Evolutionary conservation across 2,329 filamentous ascomycete species (phyloP).

Genomic region (Penicillium frequentans): DNA sequence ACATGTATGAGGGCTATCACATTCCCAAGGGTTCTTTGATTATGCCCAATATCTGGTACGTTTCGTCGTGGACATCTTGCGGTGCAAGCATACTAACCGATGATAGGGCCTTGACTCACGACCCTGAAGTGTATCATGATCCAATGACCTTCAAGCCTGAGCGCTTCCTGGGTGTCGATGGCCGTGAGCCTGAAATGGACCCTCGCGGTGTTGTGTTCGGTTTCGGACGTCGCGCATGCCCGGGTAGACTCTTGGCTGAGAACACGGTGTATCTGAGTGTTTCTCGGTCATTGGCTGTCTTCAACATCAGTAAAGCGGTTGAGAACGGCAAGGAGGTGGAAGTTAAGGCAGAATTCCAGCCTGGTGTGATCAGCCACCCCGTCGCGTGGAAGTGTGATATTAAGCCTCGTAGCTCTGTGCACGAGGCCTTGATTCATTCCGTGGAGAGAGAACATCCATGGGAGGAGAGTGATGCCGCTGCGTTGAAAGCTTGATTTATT

Average conservation of each 20-base stretch:
- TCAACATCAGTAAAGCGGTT: constrained; percentile 42
- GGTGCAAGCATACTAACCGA: constrained; percentile 15
- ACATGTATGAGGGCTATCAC: constrained; percentile 23
- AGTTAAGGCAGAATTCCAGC: constrained; percentile 34
- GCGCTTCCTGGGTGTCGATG: constrained; percentile 37
- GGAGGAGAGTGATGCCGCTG: constrained; percentile 1
- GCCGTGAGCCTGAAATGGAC: constrained; percentile 37
- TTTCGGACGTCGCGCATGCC: constrained; percentile 46
- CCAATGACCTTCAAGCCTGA: constrained; percentile 46
- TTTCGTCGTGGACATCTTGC: background rate
- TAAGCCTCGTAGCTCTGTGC: background rate
- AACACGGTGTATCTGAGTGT: constrained; percentile 42
- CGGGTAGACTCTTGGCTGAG: constrained; percentile 45
- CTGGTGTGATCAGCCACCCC: constrained; percentile 36
- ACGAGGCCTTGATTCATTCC: constrained; percentile 1
- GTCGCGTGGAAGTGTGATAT: constrained; percentile 7
- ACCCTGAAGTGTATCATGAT: constrained; percentile 36
- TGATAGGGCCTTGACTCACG: constrained; percentile 37
- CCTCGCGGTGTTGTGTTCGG: constrained; percentile 35
- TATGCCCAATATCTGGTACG: constrained; percentile 40
- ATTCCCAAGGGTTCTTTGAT: constrained; percentile 34
- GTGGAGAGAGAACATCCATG: constrained; percentile 2
- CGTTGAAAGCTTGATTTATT: background rate
- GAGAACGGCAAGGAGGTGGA: constrained; percentile 40
- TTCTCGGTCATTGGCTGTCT: constrained; percentile 49